These are phyloP conservation scores for Trichocomaceae sp. DNA, from an alignment of 2,329 filamentous ascomycete species.

Conservation along the genomic window DNA sequence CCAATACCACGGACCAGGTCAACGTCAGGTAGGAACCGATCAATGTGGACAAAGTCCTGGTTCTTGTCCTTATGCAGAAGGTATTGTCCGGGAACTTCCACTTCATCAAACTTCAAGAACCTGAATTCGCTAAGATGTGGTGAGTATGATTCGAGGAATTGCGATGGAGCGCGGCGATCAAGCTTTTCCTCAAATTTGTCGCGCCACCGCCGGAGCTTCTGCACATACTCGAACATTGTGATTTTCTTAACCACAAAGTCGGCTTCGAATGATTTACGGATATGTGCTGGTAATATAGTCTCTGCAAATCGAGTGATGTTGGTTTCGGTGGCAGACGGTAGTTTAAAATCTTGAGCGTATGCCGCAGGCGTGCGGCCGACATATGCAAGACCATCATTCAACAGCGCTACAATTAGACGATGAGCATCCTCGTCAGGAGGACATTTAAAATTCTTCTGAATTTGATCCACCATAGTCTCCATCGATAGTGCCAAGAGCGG, in stretches of 20 bases:
- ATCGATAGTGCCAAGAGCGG: constrained; percentile 91
- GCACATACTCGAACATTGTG: constrained; percentile 97
- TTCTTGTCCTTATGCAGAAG: constrained; percentile 98
- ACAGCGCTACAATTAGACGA: constrained; percentile 87
- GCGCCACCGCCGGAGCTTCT: constrained; percentile 90
- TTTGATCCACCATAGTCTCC: constrained; percentile 99
- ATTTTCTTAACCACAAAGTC: constrained; percentile 95
- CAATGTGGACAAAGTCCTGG: constrained; percentile 94
- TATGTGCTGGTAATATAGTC: constrained; percentile 88
- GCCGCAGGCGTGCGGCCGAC: constrained; percentile 79
- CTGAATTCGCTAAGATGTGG: constrained; percentile 92
- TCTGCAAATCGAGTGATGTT: constrained; percentile 97
- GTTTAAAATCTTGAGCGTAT: constrained; percentile 84
- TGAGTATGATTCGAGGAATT: constrained; percentile 77
- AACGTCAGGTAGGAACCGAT: constrained; percentile 91
- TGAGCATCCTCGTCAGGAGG: constrained; percentile 98
- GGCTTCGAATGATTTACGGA: constrained; percentile 92
- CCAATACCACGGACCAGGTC: constrained; percentile 87
- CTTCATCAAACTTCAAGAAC: constrained; percentile 97
- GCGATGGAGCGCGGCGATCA: constrained; percentile 67
- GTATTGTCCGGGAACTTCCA: constrained; percentile 96
- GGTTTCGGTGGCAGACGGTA: constrained; percentile 82
- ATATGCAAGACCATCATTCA: constrained; percentile 92
- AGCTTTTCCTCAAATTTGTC: constrained; percentile 98
- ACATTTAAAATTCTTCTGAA: constrained; percentile 98